Conservation (phyloP, 257 asterid genomes). For the Solanum sitiens region DNA sequence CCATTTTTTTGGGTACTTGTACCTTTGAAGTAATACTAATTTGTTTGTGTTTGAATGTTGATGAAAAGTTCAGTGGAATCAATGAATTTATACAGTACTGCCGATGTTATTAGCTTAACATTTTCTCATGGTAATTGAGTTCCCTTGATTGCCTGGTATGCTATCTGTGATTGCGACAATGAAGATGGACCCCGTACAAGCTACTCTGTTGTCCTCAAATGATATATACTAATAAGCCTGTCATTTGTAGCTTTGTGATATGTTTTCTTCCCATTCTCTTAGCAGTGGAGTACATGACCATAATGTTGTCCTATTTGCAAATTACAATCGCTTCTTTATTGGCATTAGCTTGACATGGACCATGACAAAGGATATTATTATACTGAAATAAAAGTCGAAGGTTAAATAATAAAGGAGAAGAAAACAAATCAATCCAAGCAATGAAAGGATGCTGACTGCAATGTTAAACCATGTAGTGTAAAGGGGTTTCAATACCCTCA, state of each 20-base stretch:
- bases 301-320: too few relatives aligned
- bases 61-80: background rate
- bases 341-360: too few relatives aligned
- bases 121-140: background rate
- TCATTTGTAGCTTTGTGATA: too few relatives aligned
- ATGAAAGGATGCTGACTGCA: too few relatives aligned
- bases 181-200: background rate
- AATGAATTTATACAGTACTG: background rate
- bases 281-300: too few relatives aligned
- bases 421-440: too few relatives aligned
- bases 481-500: too few relatives aligned
- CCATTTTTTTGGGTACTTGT: background rate
- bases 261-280: too few relatives aligned
- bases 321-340: background rate
- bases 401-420: too few relatives aligned
- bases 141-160: background rate
- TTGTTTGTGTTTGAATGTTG: background rate
- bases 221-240: background rate
- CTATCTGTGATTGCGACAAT: background rate
- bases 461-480: too few relatives aligned
- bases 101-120: background rate
- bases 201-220: background rate
- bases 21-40: background rate
- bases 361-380: too few relatives aligned
- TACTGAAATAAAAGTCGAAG: too few relatives aligned